phyloP scores from a whole-genome alignment of 306 rosid genomes.

The apple (Malus domestica) region ASM211411v1 NC_041804.1:3539501-3540000 shows the following conservation, averaged over 20 bases:
- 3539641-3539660: neutral
- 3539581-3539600: conserved; percentile 2
- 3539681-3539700: neutral
- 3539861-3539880: conserved; percentile 92
- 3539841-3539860: conserved; percentile 41
- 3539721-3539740: neutral
- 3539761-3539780: neutral
- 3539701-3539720: neutral
- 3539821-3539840: neutral
- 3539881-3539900: conserved; percentile 89
- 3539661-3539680: neutral
- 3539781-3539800: neutral
- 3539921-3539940: conserved; percentile 72
- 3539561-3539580: neutral
- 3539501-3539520: neutral
- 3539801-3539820: neutral
- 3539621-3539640: neutral
- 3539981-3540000: conserved; percentile 65
- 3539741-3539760: neutral
- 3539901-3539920: conserved; percentile 76
- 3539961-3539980: conserved; percentile 47
- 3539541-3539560: conserved; percentile 31
- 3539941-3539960: conserved; percentile 79
- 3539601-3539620: neutral
- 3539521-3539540: conserved; percentile 6